phyloP scores from a whole-genome alignment of 768 basidiomycete genomes.

The Lactarius pseudohatsudake region DNA sequence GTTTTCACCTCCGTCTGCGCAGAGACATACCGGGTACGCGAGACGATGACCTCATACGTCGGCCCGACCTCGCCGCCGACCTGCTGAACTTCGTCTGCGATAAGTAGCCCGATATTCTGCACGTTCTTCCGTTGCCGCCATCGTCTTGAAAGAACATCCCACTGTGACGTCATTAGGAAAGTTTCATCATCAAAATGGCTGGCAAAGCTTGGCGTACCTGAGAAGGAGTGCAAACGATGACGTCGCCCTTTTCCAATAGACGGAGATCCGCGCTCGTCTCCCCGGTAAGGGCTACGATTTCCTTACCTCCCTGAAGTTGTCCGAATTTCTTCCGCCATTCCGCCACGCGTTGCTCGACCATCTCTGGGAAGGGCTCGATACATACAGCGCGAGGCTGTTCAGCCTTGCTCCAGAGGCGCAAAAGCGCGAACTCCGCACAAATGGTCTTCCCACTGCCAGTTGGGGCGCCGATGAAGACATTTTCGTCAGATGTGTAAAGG shows the following conservation, averaged over 20 bases:
- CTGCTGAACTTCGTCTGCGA: constrained; percentile 93
- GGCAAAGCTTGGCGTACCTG: constrained; percentile 55
- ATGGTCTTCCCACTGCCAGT: constrained; percentile 98
- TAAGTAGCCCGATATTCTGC: constrained; percentile 87
- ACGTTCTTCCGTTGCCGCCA: constrained; percentile 99
- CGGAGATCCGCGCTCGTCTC: constrained; percentile 92
- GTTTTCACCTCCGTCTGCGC: constrained; percentile 92
- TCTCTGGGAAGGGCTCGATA: constrained; percentile 95
- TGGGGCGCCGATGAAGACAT: constrained; percentile 94
- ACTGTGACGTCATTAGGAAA: constrained; percentile 45
- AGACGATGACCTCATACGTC: constrained; percentile 94
- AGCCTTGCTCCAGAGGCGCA: constrained; percentile 91
- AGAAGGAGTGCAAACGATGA: constrained; percentile 90
- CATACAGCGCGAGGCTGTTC: constrained; percentile 86
- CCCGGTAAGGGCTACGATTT: constrained; percentile 90
- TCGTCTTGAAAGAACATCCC: constrained; percentile 91
- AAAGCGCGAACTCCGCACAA: constrained; percentile 92
- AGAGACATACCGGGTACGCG: constrained; percentile 94
- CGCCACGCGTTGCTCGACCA: constrained; percentile 86
- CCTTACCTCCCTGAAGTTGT: constrained; percentile 84
- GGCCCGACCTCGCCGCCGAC: constrained; percentile 95
- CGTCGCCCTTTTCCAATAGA: constrained; percentile 84
- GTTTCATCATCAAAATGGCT: neutral
- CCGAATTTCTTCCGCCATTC: constrained; percentile 91
- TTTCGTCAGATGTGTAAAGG: constrained; percentile 93